These are phyloP conservation scores for Lasiodiplodia sp. DNA, from an alignment of 2,329 filamentous ascomycete genomes.

Conservation along the genomic window DNA sequence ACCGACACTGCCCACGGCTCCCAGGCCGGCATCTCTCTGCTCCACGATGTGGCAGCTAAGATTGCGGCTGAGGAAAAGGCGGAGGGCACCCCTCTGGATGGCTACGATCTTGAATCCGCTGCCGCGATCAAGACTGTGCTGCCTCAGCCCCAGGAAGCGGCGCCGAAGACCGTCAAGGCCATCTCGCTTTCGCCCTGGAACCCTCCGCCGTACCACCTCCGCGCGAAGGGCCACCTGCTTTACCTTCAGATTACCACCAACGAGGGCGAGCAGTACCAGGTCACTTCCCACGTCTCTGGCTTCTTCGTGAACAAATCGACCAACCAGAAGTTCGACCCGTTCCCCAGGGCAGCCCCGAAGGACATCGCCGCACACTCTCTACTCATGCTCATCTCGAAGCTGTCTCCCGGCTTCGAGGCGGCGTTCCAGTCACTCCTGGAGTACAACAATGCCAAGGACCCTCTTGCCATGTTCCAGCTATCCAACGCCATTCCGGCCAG, in stretches of 20 bases:
- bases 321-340: conserved; percentile 93
- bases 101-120: conserved; percentile 78
- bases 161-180: conserved; percentile 90
- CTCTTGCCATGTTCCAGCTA: conserved; percentile 91
- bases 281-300: conserved; percentile 91
- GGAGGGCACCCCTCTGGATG: conserved; percentile 57
- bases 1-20: conserved; percentile 88
- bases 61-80: conserved; percentile 63
- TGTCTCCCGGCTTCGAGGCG: conserved; percentile 83
- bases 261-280: conserved; percentile 92
- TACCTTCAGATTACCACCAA: conserved; percentile 90
- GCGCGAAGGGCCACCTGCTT: conserved; percentile 89
- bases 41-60: conserved; percentile 79
- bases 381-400: conserved; percentile 75
- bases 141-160: conserved; percentile 67
- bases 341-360: conserved; percentile 80
- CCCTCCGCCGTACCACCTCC: conserved; percentile 88
- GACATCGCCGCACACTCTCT: conserved; percentile 83
- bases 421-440: conserved; percentile 83
- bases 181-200: conserved; percentile 94
- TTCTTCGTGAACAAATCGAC: conserved; percentile 98
- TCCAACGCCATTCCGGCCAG: conserved; percentile 92
- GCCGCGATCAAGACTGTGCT: conserved; percentile 75
- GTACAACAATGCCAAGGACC: conserved; percentile 83
- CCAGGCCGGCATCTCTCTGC: conserved; percentile 80